These are phyloP conservation scores for Termitomyces heimii DNA, from an alignment of 768 basidiomycete species.

Conservation along the genomic window DNA sequence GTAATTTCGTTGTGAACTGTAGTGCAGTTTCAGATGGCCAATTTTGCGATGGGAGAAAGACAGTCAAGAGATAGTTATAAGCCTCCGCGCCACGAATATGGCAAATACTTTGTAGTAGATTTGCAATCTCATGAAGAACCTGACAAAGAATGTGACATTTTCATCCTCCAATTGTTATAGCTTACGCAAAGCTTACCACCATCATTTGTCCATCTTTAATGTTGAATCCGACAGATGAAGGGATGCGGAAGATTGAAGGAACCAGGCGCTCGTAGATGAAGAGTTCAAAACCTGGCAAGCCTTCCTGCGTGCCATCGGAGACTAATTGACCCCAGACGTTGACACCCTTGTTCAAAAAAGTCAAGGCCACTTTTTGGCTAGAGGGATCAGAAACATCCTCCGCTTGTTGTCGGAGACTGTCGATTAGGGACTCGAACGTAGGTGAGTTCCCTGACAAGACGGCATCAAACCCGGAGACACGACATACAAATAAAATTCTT, in stretches of 20 bases:
- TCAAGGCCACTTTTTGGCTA: constrained; percentile 75
- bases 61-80: constrained; percentile 68
- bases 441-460: constrained; percentile 29
- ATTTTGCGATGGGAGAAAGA: constrained; percentile 83
- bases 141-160: constrained; percentile 22
- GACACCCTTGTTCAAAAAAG: constrained; percentile 69
- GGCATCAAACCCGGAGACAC: background rate
- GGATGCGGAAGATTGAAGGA: constrained; percentile 76
- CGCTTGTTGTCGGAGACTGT: constrained; percentile 65
- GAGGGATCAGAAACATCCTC: constrained; percentile 70
- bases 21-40: constrained; percentile 68
- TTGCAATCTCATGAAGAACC: constrained; percentile 88
- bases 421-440: constrained; percentile 74
- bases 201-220: constrained; percentile 84
- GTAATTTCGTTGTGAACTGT: constrained; percentile 74
- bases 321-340: constrained; percentile 60
- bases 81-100: constrained; percentile 79
- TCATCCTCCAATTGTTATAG: background rate
- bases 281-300: constrained; percentile 84
- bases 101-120: constrained; percentile 72
- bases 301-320: constrained; percentile 31
- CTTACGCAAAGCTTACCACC: constrained; percentile 45
- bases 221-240: constrained; percentile 76
- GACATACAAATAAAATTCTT: constrained; percentile 19
- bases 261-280: constrained; percentile 87